Evolutionary conservation across 768 basidiomycete genomes (phyloP).

Genomic region (Exidia glandulosa): DNA sequence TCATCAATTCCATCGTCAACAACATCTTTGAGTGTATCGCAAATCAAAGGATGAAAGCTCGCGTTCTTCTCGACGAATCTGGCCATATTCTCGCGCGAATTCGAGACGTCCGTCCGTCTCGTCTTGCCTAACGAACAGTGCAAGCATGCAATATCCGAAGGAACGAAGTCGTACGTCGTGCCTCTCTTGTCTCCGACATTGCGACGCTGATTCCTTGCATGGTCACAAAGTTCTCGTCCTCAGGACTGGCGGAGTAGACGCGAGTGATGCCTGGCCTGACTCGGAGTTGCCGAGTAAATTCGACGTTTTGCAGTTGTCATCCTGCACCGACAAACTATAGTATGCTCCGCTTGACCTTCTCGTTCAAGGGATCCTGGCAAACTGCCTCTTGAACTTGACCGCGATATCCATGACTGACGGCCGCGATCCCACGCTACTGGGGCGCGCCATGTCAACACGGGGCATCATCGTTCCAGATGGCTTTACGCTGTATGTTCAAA

Average conservation of each 20-base stretch:
- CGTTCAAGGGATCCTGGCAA: too few relatives aligned
- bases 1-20: conserved; percentile 75
- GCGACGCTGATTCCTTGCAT: too few relatives aligned
- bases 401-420: too few relatives aligned
- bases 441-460: neutral
- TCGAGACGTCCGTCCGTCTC: conserved; percentile 73
- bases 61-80: conserved; percentile 84
- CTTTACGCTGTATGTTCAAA: conserved; percentile 70
- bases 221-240: neutral
- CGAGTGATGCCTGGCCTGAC: neutral
- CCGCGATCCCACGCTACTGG: too few relatives aligned
- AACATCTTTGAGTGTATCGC: conserved; percentile 79
- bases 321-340: too few relatives aligned
- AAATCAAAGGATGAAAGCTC: conserved; percentile 63
- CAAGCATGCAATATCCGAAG: conserved; percentile 84
- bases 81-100: conserved; percentile 84
- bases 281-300: neutral
- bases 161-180: conserved; percentile 62
- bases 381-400: too few relatives aligned
- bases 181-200: too few relatives aligned
- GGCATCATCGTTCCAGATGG: conserved; percentile 47
- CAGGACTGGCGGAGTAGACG: neutral
- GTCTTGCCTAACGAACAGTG: conserved; percentile 79
- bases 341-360: too few relatives aligned
- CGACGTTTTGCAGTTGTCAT: neutral